Evolutionary conservation across 2,329 filamentous ascomycete genomes (phyloP), one percentile per base, ranked within the genome.

Genomic region (Cladosporium colombiae): DNA sequence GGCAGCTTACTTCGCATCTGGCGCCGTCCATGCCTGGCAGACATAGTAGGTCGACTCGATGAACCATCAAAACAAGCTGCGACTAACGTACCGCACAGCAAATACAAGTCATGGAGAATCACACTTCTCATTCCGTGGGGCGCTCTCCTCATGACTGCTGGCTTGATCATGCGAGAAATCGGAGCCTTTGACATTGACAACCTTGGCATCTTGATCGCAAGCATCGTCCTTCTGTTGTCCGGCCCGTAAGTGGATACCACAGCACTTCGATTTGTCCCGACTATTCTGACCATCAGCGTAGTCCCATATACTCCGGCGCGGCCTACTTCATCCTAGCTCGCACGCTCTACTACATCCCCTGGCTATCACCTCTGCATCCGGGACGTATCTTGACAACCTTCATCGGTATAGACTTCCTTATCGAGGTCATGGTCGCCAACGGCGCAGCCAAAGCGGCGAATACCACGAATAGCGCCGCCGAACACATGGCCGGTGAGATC

Each of bases 251-350:
- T 52, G 2, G 2, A 33, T 2, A 40, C 31, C 7, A 5, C 13
- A 25, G 8, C 6, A 18, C 21, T 11, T 7, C 14, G 13, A 27
- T 18, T 59, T 10, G 13, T 14, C 16, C n/a, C 33, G 8, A 13
- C n/a, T 6, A 21, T 13, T 6, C 37, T 46, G 40, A 46, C n/a
- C 8, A 5, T 31, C 31, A 13, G 2, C 18, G 37, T 13, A 46
- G 62, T 27, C 78, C 89, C 4, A 83, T 88, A 49, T 80, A 70
- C 59, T 86, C 87, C 62, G 80, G 86, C 3, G 82, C 85, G 64
- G 88, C 89, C 71, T 89, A 89, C 74, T 83, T 87, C 70, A 82
- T 88, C 64, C 82, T 89, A 27, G 84, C 84, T 2, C 82, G 86
- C 4, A 79, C 87, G 14, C 79, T 89, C 23, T 85, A 85, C 74